Conservation (phyloP, 805 yeast genomes). For the Starmera quercuum region DNA sequence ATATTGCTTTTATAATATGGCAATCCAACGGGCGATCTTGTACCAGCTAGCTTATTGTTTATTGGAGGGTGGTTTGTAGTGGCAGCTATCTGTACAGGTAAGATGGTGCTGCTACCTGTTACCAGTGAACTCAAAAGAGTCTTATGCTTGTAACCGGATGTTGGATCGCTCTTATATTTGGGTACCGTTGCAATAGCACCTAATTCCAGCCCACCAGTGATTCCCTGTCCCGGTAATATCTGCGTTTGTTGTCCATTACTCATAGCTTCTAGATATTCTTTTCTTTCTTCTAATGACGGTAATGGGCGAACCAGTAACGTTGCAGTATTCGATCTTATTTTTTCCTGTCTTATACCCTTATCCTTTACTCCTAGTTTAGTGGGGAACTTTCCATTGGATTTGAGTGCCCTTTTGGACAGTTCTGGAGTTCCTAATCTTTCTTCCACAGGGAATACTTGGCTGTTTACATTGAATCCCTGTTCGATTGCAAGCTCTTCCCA, state of each 20-base stretch:
- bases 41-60: conserved; percentile 9
- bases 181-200: conserved; percentile 16
- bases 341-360: no score
- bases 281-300: conserved; percentile 18
- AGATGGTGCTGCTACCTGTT: conserved; percentile 2
- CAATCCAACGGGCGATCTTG: conserved; percentile 30
- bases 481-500: conserved; percentile 39
- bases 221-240: conserved; percentile 22
- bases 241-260: conserved; percentile 15
- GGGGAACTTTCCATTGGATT: no score
- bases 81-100: conserved; percentile 8
- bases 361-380: no score
- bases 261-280: conserved; percentile 13
- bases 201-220: conserved; percentile 19
- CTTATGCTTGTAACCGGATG: conserved; percentile 6
- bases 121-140: conserved; percentile 8
- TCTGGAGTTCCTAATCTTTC: conserved; percentile 6
- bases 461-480: conserved; percentile 36
- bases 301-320: conserved; percentile 9
- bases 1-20: conserved; percentile 29
- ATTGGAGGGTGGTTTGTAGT: conserved; percentile 18
- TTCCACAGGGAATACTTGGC: conserved; percentile 30
- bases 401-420: no score
- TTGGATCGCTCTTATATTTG: conserved; percentile 12
- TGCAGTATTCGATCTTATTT: background rate